Base-by-base conservation (phyloP, 768 basidiomycete species). In the Sistotremastrum niveocremeum region DNA sequence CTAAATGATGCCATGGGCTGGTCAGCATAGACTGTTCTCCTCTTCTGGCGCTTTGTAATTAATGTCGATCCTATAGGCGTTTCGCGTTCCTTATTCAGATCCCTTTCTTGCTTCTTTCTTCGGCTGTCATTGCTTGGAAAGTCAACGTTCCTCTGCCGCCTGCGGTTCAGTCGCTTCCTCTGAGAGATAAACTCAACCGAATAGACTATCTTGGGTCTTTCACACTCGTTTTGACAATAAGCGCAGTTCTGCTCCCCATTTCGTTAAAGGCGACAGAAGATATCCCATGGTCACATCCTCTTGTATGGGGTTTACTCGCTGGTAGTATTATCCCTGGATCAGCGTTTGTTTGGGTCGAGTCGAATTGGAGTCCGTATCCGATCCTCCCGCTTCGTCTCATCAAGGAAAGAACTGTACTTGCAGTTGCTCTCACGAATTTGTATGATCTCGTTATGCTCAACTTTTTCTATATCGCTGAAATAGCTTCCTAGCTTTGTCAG, bases 301-400 rank as follows among this genome's bases (percentile, higher is more conserved):
- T 77, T 32, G 77, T 98, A 46, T 74, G 67, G 57, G 77, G 76
- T 9, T 68, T 90, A 39, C 64, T 95, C 39, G 48, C 68, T 45
- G 57, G 65, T 37, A 82, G 86, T 53, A 61, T 61, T 41, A 49
- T 81, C 20, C 80, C 69, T 44, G 67, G 69, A 7, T 52, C 66
- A 5, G 54, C 68, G 2, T 98, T 99, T 60, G 58, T 93, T 32
- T 58, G 76, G 40, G 85, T 87, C 29, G 94, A 99, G 64, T 77
- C 78, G 47, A 69, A 73, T 52, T 79, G 75, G 68, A 78, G 86
- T 3, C 70, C 74, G 3, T 85, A 83, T 59, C 95, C 95, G 10
- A 83, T 97, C 44, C 83, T 99, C 79, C 94, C 94, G 41, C 64
- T 95, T 51, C 74, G 75, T 44, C 65, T 93, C 46, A 72, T 93